Conservation (phyloP, 1,284 basidiomycete species). For the Cryptococcus neoformans region DNA sequence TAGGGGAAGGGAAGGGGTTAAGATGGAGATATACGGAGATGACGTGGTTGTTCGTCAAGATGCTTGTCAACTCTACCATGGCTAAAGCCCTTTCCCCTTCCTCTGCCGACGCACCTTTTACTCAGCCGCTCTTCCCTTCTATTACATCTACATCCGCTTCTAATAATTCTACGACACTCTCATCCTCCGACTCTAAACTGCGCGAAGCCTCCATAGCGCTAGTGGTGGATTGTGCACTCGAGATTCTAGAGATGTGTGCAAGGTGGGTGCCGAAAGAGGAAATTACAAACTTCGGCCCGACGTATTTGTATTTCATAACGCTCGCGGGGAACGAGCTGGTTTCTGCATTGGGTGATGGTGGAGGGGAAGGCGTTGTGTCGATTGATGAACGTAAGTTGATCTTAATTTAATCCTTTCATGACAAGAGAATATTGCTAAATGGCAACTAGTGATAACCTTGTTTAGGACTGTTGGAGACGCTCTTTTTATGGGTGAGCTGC, state of each 20-base stretch:
- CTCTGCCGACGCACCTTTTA: background rate
- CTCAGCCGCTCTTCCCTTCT: background rate
- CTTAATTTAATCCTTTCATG: background rate
- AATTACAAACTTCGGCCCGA: constrained; percentile 29
- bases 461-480: constrained; percentile 23
- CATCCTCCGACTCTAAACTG: constrained; percentile 54
- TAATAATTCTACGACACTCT: constrained; percentile 58
- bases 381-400: constrained; percentile 7
- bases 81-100: constrained; percentile 19
- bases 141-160: constrained; percentile 6
- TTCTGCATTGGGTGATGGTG: background rate
- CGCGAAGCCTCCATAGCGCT: constrained; percentile 1
- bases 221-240: constrained; percentile 26
- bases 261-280: constrained; percentile 22
- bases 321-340: constrained; percentile 12
- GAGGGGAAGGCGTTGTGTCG: background rate
- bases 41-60: constrained; percentile 32
- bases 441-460: constrained; percentile 16
- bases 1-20: background rate
- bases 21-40: constrained; percentile 19
- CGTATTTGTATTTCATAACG: constrained; percentile 21
- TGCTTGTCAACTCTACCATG: constrained; percentile 28
- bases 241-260: constrained; percentile 27
- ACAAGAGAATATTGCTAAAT: background rate
- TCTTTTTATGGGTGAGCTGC: constrained; percentile 25